Evolutionary conservation across 2,329 filamentous ascomycete genomes (phyloP), one percentile per base, ranked within the genome.

Genomic region (Aquanectria penicillioides): DNA sequence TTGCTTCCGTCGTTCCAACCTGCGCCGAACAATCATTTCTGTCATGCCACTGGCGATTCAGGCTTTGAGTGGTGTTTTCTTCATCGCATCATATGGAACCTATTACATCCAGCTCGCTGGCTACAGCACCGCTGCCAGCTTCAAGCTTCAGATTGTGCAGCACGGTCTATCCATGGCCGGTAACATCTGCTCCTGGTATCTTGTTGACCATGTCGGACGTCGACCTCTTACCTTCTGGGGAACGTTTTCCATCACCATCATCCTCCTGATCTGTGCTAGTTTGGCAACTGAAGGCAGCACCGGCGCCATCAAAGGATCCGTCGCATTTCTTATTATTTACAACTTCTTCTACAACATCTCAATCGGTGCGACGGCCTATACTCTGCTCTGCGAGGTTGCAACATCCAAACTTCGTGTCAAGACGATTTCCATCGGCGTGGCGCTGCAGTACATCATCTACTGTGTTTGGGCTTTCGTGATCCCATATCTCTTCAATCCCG

Each of bases 101-200:
- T 80, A 80, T 64, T 80, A 80, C 61, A 68, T 75, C 37, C 74
- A 81, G 49, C 66, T 80, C 1, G 77, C 78, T 13, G 78, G 78
- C 4, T 78, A 74, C 59, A 72, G 69, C 41, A 74, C 73, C 0
- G 52, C 60, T 2, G 71, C 67, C 49, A 74, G 71, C 48, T 80
- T 78, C 66, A 74, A 70, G 50, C 65, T 80, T 1, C 72, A 77
- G 46, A 80, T 79, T 47, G 70, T 70, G 5, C 77, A 79, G 57
- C 77, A 78, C 34, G 69, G 74, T 2, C 49, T 76, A 7, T 78
- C 74, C 0, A 70, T 78, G 22, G 41, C 74, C 5, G 78, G 78
- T 13, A 80, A 78, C 51, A 62, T 80, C 40, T 73, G 74, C 59
- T 76, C 77, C 0, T 77, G 74, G 68, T 75, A 67, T 36, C 61